Evolutionary conservation across 306 rosid species (phyloP).

Genomic region (Fagus crenata): DNA sequence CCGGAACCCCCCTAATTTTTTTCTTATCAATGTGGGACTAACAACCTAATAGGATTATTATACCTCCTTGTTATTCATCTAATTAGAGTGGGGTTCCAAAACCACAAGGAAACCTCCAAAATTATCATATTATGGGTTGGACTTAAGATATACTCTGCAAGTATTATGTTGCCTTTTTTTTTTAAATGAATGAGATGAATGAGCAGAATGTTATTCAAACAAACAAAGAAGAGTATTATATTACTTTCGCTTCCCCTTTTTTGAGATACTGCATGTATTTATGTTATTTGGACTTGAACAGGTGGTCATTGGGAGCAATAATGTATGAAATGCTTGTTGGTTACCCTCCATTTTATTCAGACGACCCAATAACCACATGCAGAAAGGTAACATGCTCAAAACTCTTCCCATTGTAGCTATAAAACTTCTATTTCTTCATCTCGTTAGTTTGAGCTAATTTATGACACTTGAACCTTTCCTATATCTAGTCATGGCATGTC

Average conservation of each 20-base stretch:
- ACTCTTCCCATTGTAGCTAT: conserved; percentile 1
- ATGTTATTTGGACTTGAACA: conserved; percentile 36
- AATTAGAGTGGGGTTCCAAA: too few species aligned
- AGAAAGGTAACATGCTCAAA: conserved; percentile 69
- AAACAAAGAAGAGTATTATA: conserved; percentile 6
- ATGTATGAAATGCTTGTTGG: conserved; percentile 99
- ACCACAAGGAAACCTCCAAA: too few species aligned
- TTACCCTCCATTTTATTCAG: conserved; percentile 95
- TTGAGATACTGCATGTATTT: conserved; percentile 6
- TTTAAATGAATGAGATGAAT: too few species aligned
- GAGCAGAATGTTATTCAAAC: too few species aligned
- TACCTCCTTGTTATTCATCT: too few species aligned
- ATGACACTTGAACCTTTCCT: conserved; percentile 19
- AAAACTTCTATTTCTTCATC: conserved; percentile 24
- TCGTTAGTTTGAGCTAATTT: conserved; percentile 23
- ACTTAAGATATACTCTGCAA: too few species aligned
- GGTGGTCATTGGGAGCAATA: conserved; percentile 99
- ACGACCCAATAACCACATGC: conserved; percentile 91
- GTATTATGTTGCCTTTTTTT: too few species aligned
- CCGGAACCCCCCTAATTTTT: too few species aligned
- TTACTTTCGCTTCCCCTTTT: conserved; percentile 11
- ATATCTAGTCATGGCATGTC: not conserved
- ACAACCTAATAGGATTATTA: too few species aligned
- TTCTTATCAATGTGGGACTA: too few species aligned
- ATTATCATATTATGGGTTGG: too few species aligned